These are phyloP conservation scores for Metschnikowia aberdeeniae DNA, from an alignment of 805 yeast species.

Conservation along the genomic window DNA sequence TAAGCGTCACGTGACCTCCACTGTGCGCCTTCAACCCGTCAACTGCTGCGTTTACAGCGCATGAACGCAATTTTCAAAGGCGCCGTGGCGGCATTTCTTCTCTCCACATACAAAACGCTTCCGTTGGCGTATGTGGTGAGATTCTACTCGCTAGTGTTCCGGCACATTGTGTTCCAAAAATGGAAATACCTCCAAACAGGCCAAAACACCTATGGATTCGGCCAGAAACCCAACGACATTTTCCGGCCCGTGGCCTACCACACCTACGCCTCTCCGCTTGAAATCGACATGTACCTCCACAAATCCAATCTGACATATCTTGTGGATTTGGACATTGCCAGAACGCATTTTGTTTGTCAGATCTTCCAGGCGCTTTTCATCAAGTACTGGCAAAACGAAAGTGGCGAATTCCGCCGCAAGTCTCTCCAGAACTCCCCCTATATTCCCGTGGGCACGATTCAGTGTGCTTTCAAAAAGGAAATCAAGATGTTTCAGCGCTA, in stretches of 20 bases:
- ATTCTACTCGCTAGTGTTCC: slow-evolving; percentile 49
- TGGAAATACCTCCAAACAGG: slow-evolving; percentile 18
- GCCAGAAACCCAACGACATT: slow-evolving; percentile 22
- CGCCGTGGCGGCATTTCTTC: slow-evolving; percentile 18
- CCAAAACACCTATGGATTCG: slow-evolving; percentile 32
- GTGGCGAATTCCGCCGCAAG: slow-evolving; percentile 27
- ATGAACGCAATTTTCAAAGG: slow-evolving; percentile 4
- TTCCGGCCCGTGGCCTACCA: slow-evolving; percentile 42
- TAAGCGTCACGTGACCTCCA: too few relatives aligned
- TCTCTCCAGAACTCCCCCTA: slow-evolving; percentile 46
- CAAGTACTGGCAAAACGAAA: slow-evolving; percentile 37
- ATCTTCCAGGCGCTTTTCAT: slow-evolving; percentile 56
- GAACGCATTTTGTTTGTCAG: slow-evolving; percentile 57
- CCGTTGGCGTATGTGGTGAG: slow-evolving; percentile 66
- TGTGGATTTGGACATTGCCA: slow-evolving; percentile 72
- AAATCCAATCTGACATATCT: slow-evolving; percentile 86
- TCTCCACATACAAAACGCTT: slow-evolving; percentile 55
- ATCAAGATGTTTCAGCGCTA: slow-evolving; percentile 64
- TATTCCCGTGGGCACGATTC: slow-evolving; percentile 74
- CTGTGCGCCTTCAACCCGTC: too few relatives aligned
- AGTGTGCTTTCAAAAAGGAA: slow-evolving; percentile 65
- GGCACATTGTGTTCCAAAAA: slow-evolving; percentile 38
- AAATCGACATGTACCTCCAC: slow-evolving; percentile 83
- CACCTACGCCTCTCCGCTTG: slow-evolving; percentile 69
- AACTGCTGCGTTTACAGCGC: too few relatives aligned